phyloP scores from a whole-genome alignment of 768 basidiomycete species.

The Lyophyllum atratum region DNA sequence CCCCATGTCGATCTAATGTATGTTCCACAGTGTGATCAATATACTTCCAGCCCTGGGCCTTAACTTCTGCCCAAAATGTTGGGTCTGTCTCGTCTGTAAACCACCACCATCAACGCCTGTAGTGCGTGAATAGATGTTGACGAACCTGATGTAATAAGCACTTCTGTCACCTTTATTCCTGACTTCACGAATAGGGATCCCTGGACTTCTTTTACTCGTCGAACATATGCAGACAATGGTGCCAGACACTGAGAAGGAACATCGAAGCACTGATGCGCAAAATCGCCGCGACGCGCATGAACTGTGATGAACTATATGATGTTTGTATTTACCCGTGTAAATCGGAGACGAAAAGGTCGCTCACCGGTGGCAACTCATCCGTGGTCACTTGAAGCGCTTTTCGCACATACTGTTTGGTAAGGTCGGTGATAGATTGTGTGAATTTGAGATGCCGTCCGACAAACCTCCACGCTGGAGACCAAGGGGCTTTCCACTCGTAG shows the following conservation, averaged over 20 bases:
- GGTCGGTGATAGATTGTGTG: slow-evolving; percentile 26
- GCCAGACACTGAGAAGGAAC: slow-evolving; percentile 38
- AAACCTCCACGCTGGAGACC: slow-evolving; percentile 44
- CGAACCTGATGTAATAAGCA: slow-evolving; percentile 46
- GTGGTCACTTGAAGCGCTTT: slow-evolving; percentile 26
- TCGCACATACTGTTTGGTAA: slow-evolving; percentile 35
- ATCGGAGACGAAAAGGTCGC: slow-evolving; percentile 9
- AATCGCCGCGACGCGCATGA: slow-evolving; percentile 50
- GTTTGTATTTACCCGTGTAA: neutral
- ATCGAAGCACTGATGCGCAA: slow-evolving; percentile 33
- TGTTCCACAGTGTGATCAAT: slow-evolving; percentile 38
- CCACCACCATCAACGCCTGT: neutral
- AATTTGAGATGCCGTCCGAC: slow-evolving; percentile 40
- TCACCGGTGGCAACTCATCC: slow-evolving; percentile 35
- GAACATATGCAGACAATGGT: slow-evolving; percentile 37
- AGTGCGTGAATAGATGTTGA: neutral
- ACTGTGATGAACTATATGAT: slow-evolving; percentile 42
- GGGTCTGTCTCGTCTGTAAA: slow-evolving; percentile 44
- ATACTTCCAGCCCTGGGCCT: slow-evolving; percentile 42
- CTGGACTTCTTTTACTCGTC: slow-evolving; percentile 38
- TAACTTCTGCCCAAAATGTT: slow-evolving; percentile 42
- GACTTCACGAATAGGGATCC: slow-evolving; percentile 31
- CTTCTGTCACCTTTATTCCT: slow-evolving; percentile 30
- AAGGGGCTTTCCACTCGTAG: slow-evolving; percentile 37
- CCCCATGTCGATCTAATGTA: slow-evolving; percentile 37